Conservation (phyloP, 2,329 filamentous ascomycete genomes). For the Pseudocercospora crystallina region DNA sequence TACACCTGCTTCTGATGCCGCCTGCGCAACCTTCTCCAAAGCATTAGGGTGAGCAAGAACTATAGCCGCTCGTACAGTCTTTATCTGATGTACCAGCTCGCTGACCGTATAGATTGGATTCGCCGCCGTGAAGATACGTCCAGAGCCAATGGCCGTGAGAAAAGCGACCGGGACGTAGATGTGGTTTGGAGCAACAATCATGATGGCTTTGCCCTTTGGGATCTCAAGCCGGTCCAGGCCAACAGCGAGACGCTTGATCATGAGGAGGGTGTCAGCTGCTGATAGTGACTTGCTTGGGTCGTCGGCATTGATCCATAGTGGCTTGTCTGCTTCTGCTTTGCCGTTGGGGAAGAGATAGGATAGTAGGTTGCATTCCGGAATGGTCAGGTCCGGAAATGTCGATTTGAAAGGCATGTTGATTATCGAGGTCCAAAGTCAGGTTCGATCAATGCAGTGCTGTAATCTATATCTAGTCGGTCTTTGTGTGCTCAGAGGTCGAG, state of each 20-base stretch:
- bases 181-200: slow-evolving; percentile 55
- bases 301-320: slow-evolving; percentile 13
- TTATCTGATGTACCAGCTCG: slow-evolving; percentile 73
- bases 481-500: too few relatives aligned
- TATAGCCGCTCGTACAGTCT: slow-evolving; percentile 67
- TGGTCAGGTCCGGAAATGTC: slow-evolving; percentile 1
- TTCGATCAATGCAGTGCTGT: too few relatives aligned
- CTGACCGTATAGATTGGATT: slow-evolving; percentile 69
- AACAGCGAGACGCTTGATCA: slow-evolving; percentile 67
- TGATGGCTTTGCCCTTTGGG: slow-evolving; percentile 64
- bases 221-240: slow-evolving; percentile 43
- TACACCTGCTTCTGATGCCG: slow-evolving; percentile 58
- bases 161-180: slow-evolving; percentile 50
- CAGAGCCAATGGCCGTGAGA: slow-evolving; percentile 65
- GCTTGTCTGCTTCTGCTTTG: slow-evolving; percentile 4
- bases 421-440: too few relatives aligned
- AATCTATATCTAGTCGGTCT: too few relatives aligned
- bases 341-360: slow-evolving; percentile 10
- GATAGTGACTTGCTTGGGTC: slow-evolving; percentile 2
- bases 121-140: slow-evolving; percentile 71
- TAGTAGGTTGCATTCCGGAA: slow-evolving; percentile 12
- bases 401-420: slow-evolving; percentile 8
- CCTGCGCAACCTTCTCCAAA: slow-evolving; percentile 57
- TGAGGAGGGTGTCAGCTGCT: slow-evolving; percentile 2
- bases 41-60: slow-evolving; percentile 59